A percentile compares a stretch with the other conserved stretches of the same genome.
Evolutionary conservation across 2,329 filamentous ascomycete genomes (phyloP).

Genomic region (Blastomyces silverae): DNA sequence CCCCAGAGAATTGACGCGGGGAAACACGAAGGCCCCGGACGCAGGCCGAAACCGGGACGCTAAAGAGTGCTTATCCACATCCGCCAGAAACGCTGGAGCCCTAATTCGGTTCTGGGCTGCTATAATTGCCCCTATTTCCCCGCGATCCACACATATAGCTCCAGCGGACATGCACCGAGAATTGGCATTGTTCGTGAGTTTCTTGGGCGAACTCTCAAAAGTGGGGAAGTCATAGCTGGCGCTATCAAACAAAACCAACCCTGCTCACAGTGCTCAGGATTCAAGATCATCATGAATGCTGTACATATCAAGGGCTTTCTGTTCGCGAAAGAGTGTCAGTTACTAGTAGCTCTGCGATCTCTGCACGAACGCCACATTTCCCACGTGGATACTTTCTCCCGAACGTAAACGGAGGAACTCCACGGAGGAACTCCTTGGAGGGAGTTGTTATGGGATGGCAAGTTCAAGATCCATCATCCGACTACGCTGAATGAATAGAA

Average conservation of each 20-base stretch:
- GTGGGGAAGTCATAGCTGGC: not conserved
- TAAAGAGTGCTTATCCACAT: not conserved
- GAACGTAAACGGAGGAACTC: not conserved
- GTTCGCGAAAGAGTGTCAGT: no score
- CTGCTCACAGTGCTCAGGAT: not conserved
- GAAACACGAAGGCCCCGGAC: not conserved
- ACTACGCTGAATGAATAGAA: not conserved
- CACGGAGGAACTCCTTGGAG: not conserved
- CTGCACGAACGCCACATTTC: not conserved
- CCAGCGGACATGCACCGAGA: not conserved
- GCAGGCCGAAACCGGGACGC: conserved; percentile 1
- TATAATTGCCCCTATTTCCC: not conserved
- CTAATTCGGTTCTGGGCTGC: not conserved
- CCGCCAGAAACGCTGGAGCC: not conserved
- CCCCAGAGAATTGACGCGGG: conserved; percentile 1
- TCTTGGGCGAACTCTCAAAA: not conserved
- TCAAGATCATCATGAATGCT: not conserved
- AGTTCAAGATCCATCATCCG: not conserved
- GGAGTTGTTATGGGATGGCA: not conserved
- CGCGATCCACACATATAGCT: not conserved
- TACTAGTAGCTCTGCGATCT: not conserved
- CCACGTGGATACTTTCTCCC: not conserved
- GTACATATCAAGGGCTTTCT: not conserved
- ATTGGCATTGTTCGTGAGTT: not conserved
- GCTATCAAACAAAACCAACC: not conserved